A percentile compares a stretch with the other conserved stretches of the same genome.
Conservation (phyloP, 352 stramenopile genomes). For the Globisporangium paddicum region DNA sequence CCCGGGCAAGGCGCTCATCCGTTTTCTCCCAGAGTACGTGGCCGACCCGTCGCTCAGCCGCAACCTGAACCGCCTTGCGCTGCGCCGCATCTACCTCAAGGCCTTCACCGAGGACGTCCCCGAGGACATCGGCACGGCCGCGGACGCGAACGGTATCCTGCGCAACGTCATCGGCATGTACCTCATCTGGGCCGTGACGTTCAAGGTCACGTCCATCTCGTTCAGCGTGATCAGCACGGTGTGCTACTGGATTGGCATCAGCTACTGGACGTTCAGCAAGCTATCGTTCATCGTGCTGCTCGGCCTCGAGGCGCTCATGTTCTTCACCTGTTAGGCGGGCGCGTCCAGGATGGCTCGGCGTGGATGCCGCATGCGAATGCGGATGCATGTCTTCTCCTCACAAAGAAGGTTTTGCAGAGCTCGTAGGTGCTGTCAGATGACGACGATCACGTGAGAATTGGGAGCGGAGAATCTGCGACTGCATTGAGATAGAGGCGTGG, state of each 20-base stretch:
- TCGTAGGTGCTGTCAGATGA: neutral
- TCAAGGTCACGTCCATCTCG: slow-evolving; percentile 53
- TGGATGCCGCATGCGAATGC: neutral
- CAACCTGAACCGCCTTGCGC: slow-evolving; percentile 75
- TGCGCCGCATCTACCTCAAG: slow-evolving; percentile 76
- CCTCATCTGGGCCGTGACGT: slow-evolving; percentile 64
- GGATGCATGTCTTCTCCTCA: slow-evolving; percentile 1
- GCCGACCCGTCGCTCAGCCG: slow-evolving; percentile 61
- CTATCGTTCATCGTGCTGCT: slow-evolving; percentile 44
- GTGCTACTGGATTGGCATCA: slow-evolving; percentile 49
- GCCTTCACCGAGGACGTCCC: slow-evolving; percentile 70
- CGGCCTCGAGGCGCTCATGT: slow-evolving; percentile 66
- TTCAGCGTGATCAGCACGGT: slow-evolving; percentile 30
- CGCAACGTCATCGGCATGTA: slow-evolving; percentile 63
- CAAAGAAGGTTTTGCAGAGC: neutral
- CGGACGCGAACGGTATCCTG: slow-evolving; percentile 47
- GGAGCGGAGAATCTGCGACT: neutral
- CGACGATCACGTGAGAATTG: neutral
- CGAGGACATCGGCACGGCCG: slow-evolving; percentile 49
- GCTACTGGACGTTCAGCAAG: slow-evolving; percentile 56
- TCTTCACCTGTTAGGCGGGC: slow-evolving; percentile 62
- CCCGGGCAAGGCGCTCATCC: slow-evolving; percentile 67
- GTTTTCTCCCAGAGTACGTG: slow-evolving; percentile 72
- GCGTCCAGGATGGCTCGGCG: neutral
- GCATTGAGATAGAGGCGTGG: neutral